Percentiles rank a stretch among this genome's conserved stretches.
phyloP scores from a whole-genome alignment of 495 filamentous ascomycete species.

The Talaromyces proteolyticus region DNA sequence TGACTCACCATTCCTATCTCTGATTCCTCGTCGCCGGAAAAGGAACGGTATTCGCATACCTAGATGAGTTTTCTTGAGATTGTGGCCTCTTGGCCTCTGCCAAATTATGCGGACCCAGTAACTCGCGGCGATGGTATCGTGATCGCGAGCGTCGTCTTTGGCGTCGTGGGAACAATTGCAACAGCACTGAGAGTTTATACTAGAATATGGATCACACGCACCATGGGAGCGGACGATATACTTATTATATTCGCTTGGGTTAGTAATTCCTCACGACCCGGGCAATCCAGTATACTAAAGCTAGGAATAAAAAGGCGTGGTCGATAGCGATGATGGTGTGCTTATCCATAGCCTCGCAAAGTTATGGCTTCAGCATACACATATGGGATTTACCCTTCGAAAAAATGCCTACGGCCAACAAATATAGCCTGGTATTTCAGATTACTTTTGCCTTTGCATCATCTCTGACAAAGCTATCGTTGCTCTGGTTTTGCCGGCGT shows the following conservation, averaged over 20 bases:
- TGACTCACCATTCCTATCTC: neutral
- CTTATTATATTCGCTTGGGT: slow-evolving; percentile 25
- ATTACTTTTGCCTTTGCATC: slow-evolving; percentile 48
- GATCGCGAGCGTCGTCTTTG: slow-evolving; percentile 22
- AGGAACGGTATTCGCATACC: neutral
- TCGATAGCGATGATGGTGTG: slow-evolving; percentile 37
- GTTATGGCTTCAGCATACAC: slow-evolving; percentile 50
- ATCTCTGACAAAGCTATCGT: slow-evolving; percentile 48
- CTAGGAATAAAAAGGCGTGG: neutral
- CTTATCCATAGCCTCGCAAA: slow-evolving; percentile 32
- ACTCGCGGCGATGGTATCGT: slow-evolving; percentile 25
- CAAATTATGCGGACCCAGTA: slow-evolving; percentile 33
- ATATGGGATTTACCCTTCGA: slow-evolving; percentile 41
- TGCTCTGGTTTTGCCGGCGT: slow-evolving; percentile 53
- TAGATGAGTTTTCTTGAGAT: slow-evolving; percentile 12
- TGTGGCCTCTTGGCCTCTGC: slow-evolving; percentile 28
- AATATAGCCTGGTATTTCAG: slow-evolving; percentile 45
- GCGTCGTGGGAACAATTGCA: slow-evolving; percentile 15
- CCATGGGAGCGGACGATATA: slow-evolving; percentile 43
- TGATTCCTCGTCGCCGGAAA: neutral
- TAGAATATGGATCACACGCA: slow-evolving; percentile 28
- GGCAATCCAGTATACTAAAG: neutral
- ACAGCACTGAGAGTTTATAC: slow-evolving; percentile 39
- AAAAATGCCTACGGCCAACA: slow-evolving; percentile 27
- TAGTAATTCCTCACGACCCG: slow-evolving; percentile 10